Conservation (phyloP, 805 yeast genomes). For the Metschnikowia chrysomelidarum region DNA sequence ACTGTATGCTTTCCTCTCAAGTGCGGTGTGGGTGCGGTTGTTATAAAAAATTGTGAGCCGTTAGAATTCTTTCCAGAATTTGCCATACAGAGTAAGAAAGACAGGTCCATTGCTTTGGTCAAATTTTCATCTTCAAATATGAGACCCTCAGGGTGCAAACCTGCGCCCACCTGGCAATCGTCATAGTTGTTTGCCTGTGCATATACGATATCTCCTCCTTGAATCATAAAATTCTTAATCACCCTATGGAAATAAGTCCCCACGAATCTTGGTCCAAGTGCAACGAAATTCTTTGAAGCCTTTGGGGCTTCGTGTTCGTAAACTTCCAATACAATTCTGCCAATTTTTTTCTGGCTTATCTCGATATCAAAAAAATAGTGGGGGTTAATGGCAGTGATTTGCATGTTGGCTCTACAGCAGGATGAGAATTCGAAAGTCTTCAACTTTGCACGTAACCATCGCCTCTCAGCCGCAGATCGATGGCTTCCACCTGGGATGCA, state of each 20-base stretch:
- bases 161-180: constrained; percentile 30
- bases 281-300: constrained; percentile 49
- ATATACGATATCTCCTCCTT: constrained; percentile 58
- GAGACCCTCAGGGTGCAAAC: constrained; percentile 24
- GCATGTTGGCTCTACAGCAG: too few relatives aligned
- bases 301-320: constrained; percentile 52
- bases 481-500: too few relatives aligned
- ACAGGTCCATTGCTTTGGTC: constrained; percentile 38
- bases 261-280: constrained; percentile 39
- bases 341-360: constrained; percentile 42
- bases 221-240: constrained; percentile 67
- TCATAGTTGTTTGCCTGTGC: constrained; percentile 34
- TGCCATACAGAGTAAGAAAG: constrained; percentile 63
- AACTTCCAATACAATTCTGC: constrained; percentile 63
- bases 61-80: constrained; percentile 53
- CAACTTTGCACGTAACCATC: too few relatives aligned
- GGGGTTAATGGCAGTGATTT: constrained; percentile 28
- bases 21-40: constrained; percentile 70
- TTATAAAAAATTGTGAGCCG: constrained; percentile 69
- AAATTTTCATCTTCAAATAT: constrained; percentile 59
- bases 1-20: constrained; percentile 73
- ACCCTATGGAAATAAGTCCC: constrained; percentile 58
- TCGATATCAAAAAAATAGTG: constrained; percentile 51
- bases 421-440: too few relatives aligned
- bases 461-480: too few relatives aligned